Base-by-base conservation (phyloP, 495 filamentous ascomycete species). In the Aspergillus ellipticus region DNA sequence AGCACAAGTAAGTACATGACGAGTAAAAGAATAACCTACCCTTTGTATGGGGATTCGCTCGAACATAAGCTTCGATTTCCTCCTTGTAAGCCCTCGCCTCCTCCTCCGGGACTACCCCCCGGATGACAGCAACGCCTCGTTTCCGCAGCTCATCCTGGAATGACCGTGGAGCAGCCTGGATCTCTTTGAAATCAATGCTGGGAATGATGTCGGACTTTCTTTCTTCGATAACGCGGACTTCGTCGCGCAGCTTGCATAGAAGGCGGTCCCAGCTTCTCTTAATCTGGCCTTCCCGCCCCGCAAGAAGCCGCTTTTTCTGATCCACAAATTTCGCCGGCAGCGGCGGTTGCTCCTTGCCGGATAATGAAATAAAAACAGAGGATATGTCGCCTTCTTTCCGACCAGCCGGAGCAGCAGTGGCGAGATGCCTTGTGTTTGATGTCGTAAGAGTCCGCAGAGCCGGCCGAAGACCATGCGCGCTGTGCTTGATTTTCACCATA, bases 301-400 rank as follows among this genome's bases (percentile, higher is more conserved):
- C 51, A 17, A 87, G 78, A 6, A 91, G 72, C 6, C 75, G 66
- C 15, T 59, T 66, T 60, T 91, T 92, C n/a, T 89, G 71, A 13
- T 82, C 71, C 19, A 83, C 84, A 65, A 85, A 92, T 13, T 85
- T 76, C 42, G 76, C 67, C 0, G 84, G 81, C 0, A 91, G 75
- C 3, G 85, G 82, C n/a, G 72, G 49, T 15, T 75, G 65, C 7
- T 73, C 66, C 11, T 67, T 66, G 0, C 85, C 84, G 1, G 85
- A 88, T n/a, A 91, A 74, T 0, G 85, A 89, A 6, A 82, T 82
- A 52, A 91, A 91, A 1, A 87, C 77, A 54, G 85, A 85, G 0
- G 85, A 86, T 21, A 91, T 90, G 62, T 89, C 82, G 1, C 88
- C 88, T 41, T 42, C 29, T 41, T 52, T 52, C 1, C 49, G 49